Base-by-base conservation (phyloP, 208 protist genomes). In the Wallacemonas sp. region DNA sequence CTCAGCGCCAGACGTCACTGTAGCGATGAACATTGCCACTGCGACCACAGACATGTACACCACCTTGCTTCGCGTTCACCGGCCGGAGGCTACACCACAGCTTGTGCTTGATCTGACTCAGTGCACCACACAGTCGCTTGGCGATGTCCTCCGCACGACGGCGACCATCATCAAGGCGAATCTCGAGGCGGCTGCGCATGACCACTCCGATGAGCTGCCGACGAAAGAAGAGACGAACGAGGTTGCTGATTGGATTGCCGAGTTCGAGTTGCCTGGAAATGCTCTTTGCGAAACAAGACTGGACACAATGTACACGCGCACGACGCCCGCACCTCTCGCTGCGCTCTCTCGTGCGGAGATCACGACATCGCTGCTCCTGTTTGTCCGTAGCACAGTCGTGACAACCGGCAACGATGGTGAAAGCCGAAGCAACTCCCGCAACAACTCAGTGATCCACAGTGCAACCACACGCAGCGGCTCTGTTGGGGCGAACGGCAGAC, bases 171-270 rank as follows among this genome's bases (percentile, higher is more conserved):
- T 57, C 50, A 57, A 57, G 50, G 50, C 29, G 5, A 57, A 38
- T 21, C 50, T 57, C 21, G 50, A 57, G 17, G 30, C 9, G 5
- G 50, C 50, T n/a, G 24, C 50, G 10, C 50, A 57, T 9, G 50
- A 57, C 22, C 50, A 57, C 30, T 6, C 24, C 15, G 50, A 57
- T 26, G 29, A 57, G 50, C 50, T 57, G 3, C 50, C 50, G 13
- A 39, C 50, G 9, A 57, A 13, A 17, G 59, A 46, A 2, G 71
- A 83, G 52, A 55, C 68, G 55, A 65, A 79, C 21, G 63, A 53
- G 9, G 68, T 88, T 9, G 68, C 73, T 9, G 68, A 76, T 33
- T 81, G 74, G 63, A 88, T 88, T 53, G 50, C 39, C 0, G 66
- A 72, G 57, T 74, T 88, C 36, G 42, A 73, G 33, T n/a, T 60